These are phyloP conservation scores for Vigna hirtella DNA, from an alignment of 306 rosid genomes.

Conservation along the genomic window DNA sequence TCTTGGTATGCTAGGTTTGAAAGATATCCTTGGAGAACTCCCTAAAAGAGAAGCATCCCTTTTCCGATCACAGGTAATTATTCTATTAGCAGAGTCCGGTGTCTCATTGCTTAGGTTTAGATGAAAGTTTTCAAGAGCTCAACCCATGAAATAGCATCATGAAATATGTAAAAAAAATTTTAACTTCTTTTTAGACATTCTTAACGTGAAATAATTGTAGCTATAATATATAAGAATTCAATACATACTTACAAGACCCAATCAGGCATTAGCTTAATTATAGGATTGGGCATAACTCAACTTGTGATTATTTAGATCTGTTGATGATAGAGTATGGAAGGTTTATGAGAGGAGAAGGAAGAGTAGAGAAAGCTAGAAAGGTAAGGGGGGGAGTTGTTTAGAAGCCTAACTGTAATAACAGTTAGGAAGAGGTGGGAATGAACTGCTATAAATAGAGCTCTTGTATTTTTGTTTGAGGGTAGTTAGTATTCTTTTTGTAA, in stretches of 20 bases:
- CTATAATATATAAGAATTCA: not conserved
- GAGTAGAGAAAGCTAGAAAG: no score
- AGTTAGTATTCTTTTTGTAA: no score
- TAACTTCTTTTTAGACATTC: not conserved
- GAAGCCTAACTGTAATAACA: no score
- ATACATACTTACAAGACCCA: not conserved
- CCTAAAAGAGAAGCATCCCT: slow-evolving; percentile 84
- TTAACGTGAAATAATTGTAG: not conserved
- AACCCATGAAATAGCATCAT: not conserved
- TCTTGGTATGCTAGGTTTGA: slow-evolving; percentile 66
- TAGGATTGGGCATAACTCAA: not conserved
- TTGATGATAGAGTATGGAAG: no score
- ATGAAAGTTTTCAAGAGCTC: slow-evolving; percentile 6
- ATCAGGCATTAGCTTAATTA: not conserved
- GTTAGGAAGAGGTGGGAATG: no score
- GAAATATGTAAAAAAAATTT: not conserved
- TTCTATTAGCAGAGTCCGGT: slow-evolving; percentile 24
- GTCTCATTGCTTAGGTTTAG: not conserved
- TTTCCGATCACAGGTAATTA: slow-evolving; percentile 74
- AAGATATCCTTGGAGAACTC: slow-evolving; percentile 82
- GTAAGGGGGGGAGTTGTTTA: no score
- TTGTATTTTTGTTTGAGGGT: no score
- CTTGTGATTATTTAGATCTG: not conserved
- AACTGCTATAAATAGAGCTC: no score
- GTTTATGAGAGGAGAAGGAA: no score